Conservation (phyloP, 306 rosid species). For the Pachyrhizus erosus region DNA sequence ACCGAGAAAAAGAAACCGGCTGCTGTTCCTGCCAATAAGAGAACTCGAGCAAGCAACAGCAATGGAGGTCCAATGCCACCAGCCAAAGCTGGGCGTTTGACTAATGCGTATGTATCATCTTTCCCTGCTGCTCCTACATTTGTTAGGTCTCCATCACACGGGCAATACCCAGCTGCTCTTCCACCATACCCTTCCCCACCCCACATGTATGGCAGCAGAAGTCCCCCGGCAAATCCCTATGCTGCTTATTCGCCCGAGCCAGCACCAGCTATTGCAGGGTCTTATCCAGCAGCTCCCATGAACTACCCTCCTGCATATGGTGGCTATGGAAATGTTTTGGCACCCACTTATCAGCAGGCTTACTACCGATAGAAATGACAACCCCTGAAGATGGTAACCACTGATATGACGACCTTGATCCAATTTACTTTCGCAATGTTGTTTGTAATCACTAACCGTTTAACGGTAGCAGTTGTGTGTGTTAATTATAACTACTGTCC, state of each 20-base stretch:
- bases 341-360: conserved; percentile 99
- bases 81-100: conserved; percentile 98
- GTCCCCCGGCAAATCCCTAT: conserved; percentile 82
- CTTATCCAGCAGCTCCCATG: conserved; percentile 86
- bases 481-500: conserved; percentile 80
- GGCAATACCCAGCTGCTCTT: conserved; percentile 88
- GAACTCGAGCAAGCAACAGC: conserved; percentile 92
- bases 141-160: conserved; percentile 92
- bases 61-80: conserved; percentile 99
- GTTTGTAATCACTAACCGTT: conserved; percentile 99
- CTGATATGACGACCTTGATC: conserved; percentile 90
- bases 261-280: conserved; percentile 70
- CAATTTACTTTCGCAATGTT: conserved; percentile 77
- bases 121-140: conserved; percentile 90
- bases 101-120: conserved; percentile 95
- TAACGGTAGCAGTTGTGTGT: conserved; percentile 97
- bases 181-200: conserved; percentile 97
- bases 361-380: conserved; percentile 97
- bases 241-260: conserved; percentile 90
- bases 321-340: conserved; percentile 87
- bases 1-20: conserved; percentile 85
- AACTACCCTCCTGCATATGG: conserved; percentile 89
- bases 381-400: conserved; percentile 90
- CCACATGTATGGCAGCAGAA: conserved; percentile 93
- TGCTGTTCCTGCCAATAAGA: conserved; percentile 91